Base-by-base conservation (phyloP, 257 asterid species). In the Solanum etuberosum region DNA sequence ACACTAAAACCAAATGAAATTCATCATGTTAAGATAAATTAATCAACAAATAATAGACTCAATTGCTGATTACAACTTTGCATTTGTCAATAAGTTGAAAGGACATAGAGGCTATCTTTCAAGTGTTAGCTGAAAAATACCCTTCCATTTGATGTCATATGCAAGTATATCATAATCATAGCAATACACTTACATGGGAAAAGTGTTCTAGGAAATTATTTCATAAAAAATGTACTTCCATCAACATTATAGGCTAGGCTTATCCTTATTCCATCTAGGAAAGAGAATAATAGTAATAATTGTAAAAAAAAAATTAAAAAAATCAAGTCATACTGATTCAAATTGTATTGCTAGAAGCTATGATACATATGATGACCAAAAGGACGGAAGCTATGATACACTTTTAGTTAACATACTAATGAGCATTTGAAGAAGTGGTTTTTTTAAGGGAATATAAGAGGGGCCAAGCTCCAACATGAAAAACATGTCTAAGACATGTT, bases 401-500 rank as follows among this genome's bases (percentile, higher is more conserved):
- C 93, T 91, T 91, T 92, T 87, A 76, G 87, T 88, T 86, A 90
- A 89, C 91, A 91, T 74, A 32, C 86, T 90, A 72, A 90, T 87
- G 81, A 84, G 87, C 86, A 90, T 84, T 87, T 87, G 86, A 88
- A 35, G 54, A 76, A 89, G 63, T 90, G 90, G 91, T 88, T 89
- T 84, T 88, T 34, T 71, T 1, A 7, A 71, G 16, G 87, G 73
- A 88, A 51, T 80, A 16, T 83, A 74, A 25, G 34, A 74, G 87
- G 91, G 91, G 87, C 89, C 91, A 83, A 43, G 42, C 89, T 83
- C 93, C 93, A 92, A 86, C 88, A 90, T 35, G 83, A 43, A 85
- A 59, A 87, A 93, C 98, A 94, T 93, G 98, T 95, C 90, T 83
- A 38, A 89, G 94, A 95, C 98, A 94, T 95, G 98, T 94, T 84